phyloP scores from a whole-genome alignment of 305 asterid genomes.

The Fraxinus velutina region DNA sequence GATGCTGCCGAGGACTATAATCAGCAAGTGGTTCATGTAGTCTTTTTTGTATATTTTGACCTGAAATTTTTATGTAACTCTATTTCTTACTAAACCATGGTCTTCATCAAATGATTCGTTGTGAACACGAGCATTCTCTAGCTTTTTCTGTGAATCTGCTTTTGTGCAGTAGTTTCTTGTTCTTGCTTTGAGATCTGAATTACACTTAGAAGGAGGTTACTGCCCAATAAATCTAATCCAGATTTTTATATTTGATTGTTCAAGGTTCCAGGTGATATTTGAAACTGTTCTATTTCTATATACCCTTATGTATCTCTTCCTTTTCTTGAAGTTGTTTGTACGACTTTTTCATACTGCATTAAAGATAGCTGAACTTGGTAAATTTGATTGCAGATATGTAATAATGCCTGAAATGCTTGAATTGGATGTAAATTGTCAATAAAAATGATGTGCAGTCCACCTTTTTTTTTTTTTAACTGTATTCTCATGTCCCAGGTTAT shows the following conservation, averaged over 20 bases:
- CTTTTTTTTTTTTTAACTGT: neutral
- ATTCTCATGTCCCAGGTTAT: slow-evolving; percentile 43
- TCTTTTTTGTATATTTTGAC: neutral
- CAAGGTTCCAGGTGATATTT: neutral
- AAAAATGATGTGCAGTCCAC: neutral
- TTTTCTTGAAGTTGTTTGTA: neutral
- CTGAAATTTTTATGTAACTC: neutral
- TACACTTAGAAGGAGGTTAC: neutral
- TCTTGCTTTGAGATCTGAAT: neutral
- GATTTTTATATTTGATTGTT: neutral
- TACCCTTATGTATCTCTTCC: neutral
- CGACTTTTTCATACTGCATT: neutral
- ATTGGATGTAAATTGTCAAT: neutral
- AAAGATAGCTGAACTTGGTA: neutral
- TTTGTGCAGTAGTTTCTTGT: neutral
- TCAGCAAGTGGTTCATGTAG: neutral
- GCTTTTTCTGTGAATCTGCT: neutral
- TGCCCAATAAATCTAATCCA: neutral
- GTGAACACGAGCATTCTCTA: neutral
- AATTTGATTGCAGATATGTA: neutral
- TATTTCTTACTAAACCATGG: neutral
- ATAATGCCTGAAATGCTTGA: slow-evolving; percentile 1
- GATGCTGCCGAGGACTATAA: neutral
- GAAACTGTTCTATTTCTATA: neutral
- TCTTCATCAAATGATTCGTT: neutral